Percentiles rank a stretch among this genome's conserved stretches.
These are phyloP conservation scores for Madurella fahalii DNA, from an alignment of 2,329 filamentous ascomycete species.

Conservation along the genomic window DNA sequence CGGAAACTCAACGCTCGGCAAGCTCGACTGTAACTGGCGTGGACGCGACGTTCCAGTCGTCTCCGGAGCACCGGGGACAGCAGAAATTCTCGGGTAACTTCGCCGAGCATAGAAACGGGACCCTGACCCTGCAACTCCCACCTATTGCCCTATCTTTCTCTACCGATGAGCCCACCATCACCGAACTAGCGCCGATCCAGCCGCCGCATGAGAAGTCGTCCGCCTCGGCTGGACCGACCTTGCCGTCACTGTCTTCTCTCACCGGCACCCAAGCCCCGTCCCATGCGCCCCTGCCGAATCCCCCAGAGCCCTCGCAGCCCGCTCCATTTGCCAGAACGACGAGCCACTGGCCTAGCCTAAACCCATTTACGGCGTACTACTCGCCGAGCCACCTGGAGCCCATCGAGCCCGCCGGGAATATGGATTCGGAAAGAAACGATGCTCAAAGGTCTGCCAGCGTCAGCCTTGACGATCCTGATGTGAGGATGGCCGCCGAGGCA, in stretches of 20 bases:
- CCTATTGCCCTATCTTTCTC: slow-evolving; percentile 29
- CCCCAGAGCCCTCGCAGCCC: slow-evolving; percentile 6
- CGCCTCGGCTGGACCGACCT: slow-evolving; percentile 28
- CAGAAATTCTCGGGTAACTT: background rate
- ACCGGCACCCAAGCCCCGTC: slow-evolving; percentile 30
- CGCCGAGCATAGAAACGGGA: background rate
- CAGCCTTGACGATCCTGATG: slow-evolving; percentile 62
- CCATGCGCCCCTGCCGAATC: slow-evolving; percentile 21
- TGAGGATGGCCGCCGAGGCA: slow-evolving; percentile 69
- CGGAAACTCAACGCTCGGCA: background rate
- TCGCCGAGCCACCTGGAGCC: slow-evolving; percentile 41
- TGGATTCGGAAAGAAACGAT: slow-evolving; percentile 46
- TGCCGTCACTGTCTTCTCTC: slow-evolving; percentile 43
- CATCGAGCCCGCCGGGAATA: slow-evolving; percentile 43
- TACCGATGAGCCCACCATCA: slow-evolving; percentile 30
- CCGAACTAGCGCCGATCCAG: slow-evolving; percentile 44
- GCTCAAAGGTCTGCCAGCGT: slow-evolving; percentile 48
- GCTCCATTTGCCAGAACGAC: slow-evolving; percentile 21
- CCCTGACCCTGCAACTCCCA: slow-evolving; percentile 22
- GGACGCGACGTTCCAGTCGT: background rate
- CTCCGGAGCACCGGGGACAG: background rate
- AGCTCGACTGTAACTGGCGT: background rate
- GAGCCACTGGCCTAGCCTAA: slow-evolving; percentile 46
- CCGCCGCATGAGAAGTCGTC: slow-evolving; percentile 25
- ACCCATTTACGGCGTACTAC: slow-evolving; percentile 48